These are phyloP conservation scores for Fraxinus nigra DNA, from an alignment of 305 asterid genomes.

Conservation along the genomic window DNA sequence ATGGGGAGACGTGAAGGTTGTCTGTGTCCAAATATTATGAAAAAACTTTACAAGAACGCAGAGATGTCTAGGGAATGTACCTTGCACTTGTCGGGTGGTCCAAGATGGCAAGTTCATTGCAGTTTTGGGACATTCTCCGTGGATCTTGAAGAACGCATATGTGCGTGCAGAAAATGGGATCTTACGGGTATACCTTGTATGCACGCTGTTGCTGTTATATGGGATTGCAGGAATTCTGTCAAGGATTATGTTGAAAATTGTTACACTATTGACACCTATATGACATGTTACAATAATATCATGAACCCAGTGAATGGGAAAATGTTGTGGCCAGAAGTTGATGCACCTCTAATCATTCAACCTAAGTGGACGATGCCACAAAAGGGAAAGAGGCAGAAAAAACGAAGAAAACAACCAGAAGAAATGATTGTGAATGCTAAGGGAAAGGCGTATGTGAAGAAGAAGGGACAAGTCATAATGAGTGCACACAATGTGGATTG, in stretches of 20 bases:
- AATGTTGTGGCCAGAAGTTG: no score
- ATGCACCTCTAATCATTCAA: no score
- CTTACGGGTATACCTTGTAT: background rate
- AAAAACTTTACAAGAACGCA: background rate
- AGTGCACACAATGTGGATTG: no score
- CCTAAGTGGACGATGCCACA: no score
- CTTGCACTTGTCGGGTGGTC: background rate
- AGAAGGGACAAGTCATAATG: no score
- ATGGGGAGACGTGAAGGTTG: background rate
- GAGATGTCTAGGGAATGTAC: background rate
- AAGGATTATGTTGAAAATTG: background rate
- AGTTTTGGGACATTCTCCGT: background rate
- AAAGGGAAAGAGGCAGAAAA: no score
- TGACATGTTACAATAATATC: background rate
- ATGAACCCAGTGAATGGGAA: no score
- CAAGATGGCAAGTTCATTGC: background rate
- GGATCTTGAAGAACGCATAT: background rate
- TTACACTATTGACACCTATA: background rate
- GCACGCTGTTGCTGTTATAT: background rate
- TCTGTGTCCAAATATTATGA: background rate
- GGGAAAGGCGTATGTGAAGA: no score
- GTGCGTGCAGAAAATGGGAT: background rate
- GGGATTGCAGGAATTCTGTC: background rate
- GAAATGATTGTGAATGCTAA: no score
- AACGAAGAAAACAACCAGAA: no score